Base-by-base conservation (phyloP, 306 rosid genomes). In the Sicyos baderoa region DNA sequence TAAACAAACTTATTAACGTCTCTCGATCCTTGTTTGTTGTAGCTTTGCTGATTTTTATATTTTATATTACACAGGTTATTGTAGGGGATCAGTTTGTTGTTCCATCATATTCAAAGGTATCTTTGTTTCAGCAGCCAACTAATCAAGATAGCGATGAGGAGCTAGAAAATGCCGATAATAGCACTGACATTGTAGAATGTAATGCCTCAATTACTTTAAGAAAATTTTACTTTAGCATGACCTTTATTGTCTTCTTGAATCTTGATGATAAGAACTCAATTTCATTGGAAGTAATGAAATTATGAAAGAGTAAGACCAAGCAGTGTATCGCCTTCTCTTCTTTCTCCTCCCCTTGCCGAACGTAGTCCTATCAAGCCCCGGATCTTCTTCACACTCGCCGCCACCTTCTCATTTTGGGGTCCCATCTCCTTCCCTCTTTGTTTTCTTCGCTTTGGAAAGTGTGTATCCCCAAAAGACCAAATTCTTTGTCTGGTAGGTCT, bases 111-210 rank as follows among this genome's bases (percentile, higher is more conserved):
- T 94, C 97, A 12, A 75, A 73, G 75, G 99, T 88, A 70, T 94
- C 99, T 21, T 86, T 90, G 75, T 82, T 84, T 51, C 88, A 81
- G 79, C 97, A 88, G 73, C 99, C 99, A 35, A 79, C 78, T 53
- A 87, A 85, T 81, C 96, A 83, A 85, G 97, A 94, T 63, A 94
- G 99, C 55, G 99, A 94, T 17, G 99, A 94, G 77, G 97, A 94
- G 90, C 91, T 94, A 23, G 99, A 90, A 80, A 86, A 94, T 82
- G 99, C 96, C 29, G 97, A 90, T 75, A 86, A 85, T 83, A 82
- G 88, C 82, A 81, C 83, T 64, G 97, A 96, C 76, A 78, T 78
- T 79, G 80, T 71, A 51, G 80, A 86, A 63, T 40, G 78, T 81
- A 85, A 65, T 67, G 68, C 79, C 42, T 69, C 44, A 67, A 45